Percentiles rank a stretch among this genome's conserved stretches.
phyloP scores from a whole-genome alignment of 2,329 filamentous ascomycete species.

The Dothidotthia symphoricarpi region DNA sequence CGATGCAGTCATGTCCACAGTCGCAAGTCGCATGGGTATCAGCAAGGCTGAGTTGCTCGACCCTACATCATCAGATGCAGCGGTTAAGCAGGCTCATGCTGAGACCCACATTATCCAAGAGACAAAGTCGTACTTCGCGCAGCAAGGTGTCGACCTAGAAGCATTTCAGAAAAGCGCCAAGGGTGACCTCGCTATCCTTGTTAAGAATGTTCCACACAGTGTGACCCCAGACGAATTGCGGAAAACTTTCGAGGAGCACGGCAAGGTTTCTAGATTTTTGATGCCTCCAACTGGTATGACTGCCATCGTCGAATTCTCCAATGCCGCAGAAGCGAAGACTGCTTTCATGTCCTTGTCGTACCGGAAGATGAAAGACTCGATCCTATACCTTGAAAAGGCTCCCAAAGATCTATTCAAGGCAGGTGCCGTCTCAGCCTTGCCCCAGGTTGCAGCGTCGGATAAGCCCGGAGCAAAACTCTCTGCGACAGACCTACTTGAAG shows the following conservation, averaged over 20 bases:
- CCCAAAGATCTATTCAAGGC: constrained; percentile 73
- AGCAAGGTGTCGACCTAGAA: constrained; percentile 86
- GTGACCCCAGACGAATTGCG: constrained; percentile 76
- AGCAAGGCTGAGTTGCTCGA: constrained; percentile 90
- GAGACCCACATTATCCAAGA: constrained; percentile 97
- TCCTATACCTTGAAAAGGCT: constrained; percentile 90
- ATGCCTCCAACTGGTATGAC: constrained; percentile 94
- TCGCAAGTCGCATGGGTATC: constrained; percentile 81
- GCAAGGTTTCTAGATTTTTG: constrained; percentile 74
- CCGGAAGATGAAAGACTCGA: constrained; percentile 83
- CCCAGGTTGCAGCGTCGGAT: constrained; percentile 33
- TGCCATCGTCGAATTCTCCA: constrained; percentile 85
- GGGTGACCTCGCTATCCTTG: constrained; percentile 81
- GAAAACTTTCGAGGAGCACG: constrained; percentile 80
- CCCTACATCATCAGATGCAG: constrained; percentile 91
- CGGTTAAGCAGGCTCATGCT: constrained; percentile 93
- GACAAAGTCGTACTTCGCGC: constrained; percentile 85
- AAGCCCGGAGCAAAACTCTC: constrained; percentile 56
- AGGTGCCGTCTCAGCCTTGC: constrained; percentile 29
- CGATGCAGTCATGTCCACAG: constrained; percentile 87
- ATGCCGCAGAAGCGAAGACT: constrained; percentile 73
- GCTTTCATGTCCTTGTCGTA: constrained; percentile 87
- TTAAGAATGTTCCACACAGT: constrained; percentile 92
- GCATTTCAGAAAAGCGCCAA: constrained; percentile 83
- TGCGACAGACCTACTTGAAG: constrained; percentile 66